Conservation (phyloP, 1,284 basidiomycete species). For the Ustilago vetiveriae region DNA sequence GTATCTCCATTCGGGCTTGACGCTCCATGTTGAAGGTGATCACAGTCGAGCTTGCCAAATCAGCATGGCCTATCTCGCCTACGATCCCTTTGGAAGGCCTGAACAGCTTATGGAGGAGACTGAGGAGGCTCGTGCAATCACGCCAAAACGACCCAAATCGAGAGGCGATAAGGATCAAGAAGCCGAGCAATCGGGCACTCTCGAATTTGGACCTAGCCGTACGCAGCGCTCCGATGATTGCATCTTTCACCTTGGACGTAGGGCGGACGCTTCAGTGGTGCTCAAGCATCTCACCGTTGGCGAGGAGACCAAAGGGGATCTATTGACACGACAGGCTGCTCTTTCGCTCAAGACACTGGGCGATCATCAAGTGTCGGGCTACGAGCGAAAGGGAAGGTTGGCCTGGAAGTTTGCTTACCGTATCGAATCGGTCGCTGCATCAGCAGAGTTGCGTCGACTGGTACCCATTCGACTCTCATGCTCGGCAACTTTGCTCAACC, state of each 20-base stretch:
- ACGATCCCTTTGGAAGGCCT: conserved; percentile 57
- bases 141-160: conserved; percentile 44
- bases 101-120: conserved; percentile 42
- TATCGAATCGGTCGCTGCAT: conserved; percentile 21
- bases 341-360: conserved; percentile 45
- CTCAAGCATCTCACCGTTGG: conserved; percentile 56
- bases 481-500: conserved; percentile 55
- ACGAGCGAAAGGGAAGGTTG: conserved; percentile 51
- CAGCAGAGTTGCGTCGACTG: conserved; percentile 11
- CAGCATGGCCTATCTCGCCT: conserved; percentile 51
- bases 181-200: conserved; percentile 38
- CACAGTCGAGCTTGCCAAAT: conserved; percentile 24
- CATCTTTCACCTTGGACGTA: conserved; percentile 10
- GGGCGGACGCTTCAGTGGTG: conserved; percentile 19
- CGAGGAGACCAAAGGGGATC: conserved; percentile 53
- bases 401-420: conserved; percentile 57
- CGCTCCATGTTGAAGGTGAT: conserved; percentile 55
- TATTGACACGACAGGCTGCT: conserved; percentile 54
- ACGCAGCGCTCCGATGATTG: conserved; percentile 3
- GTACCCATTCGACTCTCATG: conserved; percentile 51
- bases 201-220: conserved; percentile 34
- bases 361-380: conserved; percentile 50
- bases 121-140: conserved; percentile 13
- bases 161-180: conserved; percentile 44
- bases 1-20: conserved; percentile 51